These are phyloP conservation scores for Ophiostoma montium DNA, from an alignment of 2,329 filamentous ascomycete genomes.

Conservation along the genomic window DNA sequence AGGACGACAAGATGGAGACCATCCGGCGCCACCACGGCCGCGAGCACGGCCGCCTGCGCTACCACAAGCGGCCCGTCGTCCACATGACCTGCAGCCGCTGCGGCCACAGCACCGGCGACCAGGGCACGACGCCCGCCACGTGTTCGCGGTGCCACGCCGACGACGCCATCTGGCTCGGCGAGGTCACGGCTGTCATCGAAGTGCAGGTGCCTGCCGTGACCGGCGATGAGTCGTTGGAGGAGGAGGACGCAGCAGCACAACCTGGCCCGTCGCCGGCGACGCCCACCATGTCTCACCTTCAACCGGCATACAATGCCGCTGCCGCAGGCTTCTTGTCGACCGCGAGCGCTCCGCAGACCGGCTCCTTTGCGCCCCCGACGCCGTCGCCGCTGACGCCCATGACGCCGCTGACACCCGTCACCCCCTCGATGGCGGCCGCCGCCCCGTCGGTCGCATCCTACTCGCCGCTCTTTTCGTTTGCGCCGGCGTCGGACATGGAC, in stretches of 20 bases:
- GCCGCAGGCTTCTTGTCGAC: too few species aligned
- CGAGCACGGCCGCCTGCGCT: constrained; percentile 13
- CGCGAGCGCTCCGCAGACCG: too few species aligned
- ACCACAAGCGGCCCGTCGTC: constrained; percentile 5
- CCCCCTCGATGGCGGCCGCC: too few species aligned
- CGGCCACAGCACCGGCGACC: background rate
- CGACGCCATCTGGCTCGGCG: constrained; percentile 9
- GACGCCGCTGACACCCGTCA: background rate
- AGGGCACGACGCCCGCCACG: background rate
- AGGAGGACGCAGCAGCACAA: too few species aligned
- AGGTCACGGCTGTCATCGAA: constrained; percentile 10
- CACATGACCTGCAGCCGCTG: constrained; percentile 9
- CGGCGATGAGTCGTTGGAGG: too few species aligned
- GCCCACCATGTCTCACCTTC: too few species aligned
- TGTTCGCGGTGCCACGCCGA: constrained; percentile 6
- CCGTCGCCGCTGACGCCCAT: background rate
- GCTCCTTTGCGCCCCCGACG: background rate
- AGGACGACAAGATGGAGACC: constrained; percentile 12
- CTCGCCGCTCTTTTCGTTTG: too few species aligned
- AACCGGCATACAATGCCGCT: too few species aligned
- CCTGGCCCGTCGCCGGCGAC: too few species aligned
- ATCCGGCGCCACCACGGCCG: constrained; percentile 14
- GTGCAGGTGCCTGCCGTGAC: too few species aligned
- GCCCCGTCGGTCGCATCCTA: too few species aligned
- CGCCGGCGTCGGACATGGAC: too few species aligned